Evolutionary conservation across 1,139 yeast genomes (phyloP).

Genomic region (Geotrichum fermentans): DNA sequence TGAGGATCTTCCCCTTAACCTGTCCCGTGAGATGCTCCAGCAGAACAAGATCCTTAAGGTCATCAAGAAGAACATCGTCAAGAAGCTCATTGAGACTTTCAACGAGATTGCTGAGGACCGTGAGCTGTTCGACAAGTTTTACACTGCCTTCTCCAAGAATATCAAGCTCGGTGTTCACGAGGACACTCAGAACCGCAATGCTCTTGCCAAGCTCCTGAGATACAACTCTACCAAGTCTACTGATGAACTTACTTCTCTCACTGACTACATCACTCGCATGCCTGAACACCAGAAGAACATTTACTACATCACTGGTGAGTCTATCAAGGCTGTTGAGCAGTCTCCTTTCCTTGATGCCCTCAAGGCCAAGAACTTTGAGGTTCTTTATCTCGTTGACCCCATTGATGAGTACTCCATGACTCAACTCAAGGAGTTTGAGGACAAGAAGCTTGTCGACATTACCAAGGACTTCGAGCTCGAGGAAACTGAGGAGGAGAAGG

Average conservation of each 20-base stretch:
- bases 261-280: conserved; percentile 98
- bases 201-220: conserved; percentile 94
- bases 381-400: conserved; percentile 96
- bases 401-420: conserved; percentile 99
- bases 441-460: conserved; percentile 96
- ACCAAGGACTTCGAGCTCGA: conserved; percentile 99
- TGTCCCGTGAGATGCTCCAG: conserved; percentile 99
- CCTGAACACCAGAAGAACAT: conserved; percentile 99
- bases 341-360: conserved; percentile 99
- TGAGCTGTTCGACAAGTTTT: conserved; percentile 98
- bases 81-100: conserved; percentile 97
- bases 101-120: conserved; percentile 98
- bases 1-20: conserved; percentile 98
- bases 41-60: conserved; percentile 99
- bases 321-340: conserved; percentile 94
- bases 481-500: conserved; percentile 98
- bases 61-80: conserved; percentile 97
- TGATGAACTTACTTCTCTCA: conserved; percentile 84
- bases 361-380: conserved; percentile 98
- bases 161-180: conserved; percentile 98
- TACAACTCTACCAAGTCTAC: conserved; percentile 93
- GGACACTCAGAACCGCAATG: conserved; percentile 94
- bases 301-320: conserved; percentile 98
- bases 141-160: conserved; percentile 97
- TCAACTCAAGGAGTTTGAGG: conserved; percentile 98